Percentiles rank a stretch among this genome's conserved stretches.
phyloP scores from a whole-genome alignment of 2,329 filamentous ascomycete genomes.

The Aurifilum marmelostoma region DNA sequence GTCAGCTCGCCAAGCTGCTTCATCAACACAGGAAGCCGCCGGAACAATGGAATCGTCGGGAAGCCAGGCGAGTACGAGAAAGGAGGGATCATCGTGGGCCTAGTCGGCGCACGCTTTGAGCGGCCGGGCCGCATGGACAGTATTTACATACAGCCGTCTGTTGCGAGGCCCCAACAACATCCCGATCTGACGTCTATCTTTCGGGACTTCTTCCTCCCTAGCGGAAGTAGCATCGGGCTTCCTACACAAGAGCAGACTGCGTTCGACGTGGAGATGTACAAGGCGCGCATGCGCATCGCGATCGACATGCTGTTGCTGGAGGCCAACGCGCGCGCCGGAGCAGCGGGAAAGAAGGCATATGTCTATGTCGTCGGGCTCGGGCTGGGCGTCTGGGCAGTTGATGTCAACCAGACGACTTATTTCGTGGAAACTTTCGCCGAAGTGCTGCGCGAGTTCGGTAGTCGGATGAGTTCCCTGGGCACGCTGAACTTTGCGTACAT shows the following conservation, averaged over 20 bases:
- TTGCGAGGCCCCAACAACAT: slow-evolving; percentile 27
- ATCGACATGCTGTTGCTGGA: slow-evolving; percentile 38
- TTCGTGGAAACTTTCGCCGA: slow-evolving; percentile 16
- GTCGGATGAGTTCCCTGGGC: neutral
- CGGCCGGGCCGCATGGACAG: slow-evolving; percentile 37
- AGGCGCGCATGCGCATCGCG: slow-evolving; percentile 35
- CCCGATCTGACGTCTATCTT: slow-evolving; percentile 9
- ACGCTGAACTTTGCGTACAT: slow-evolving; percentile 19
- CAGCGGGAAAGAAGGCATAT: slow-evolving; percentile 33
- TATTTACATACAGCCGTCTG: slow-evolving; percentile 16
- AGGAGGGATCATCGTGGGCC: slow-evolving; percentile 38
- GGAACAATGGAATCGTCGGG: slow-evolving; percentile 28
- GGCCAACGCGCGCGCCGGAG: slow-evolving; percentile 34
- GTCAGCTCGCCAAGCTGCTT: slow-evolving; percentile 39
- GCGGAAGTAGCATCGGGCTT: neutral
- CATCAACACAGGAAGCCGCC: slow-evolving; percentile 37
- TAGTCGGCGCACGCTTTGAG: slow-evolving; percentile 41
- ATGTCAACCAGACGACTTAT: slow-evolving; percentile 25
- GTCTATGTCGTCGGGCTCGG: slow-evolving; percentile 40
- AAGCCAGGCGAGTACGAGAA: slow-evolving; percentile 32
- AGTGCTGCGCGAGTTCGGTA: neutral
- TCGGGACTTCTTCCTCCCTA: neutral
- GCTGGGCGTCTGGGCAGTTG: slow-evolving; percentile 36
- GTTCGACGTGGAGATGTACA: slow-evolving; percentile 36
- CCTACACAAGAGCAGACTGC: slow-evolving; percentile 1